Evolutionary conservation across 164 flowering plant species (phyloP), one percentile per base, ranked within the genome.

Genomic region (Umbellularia californica): DNA sequence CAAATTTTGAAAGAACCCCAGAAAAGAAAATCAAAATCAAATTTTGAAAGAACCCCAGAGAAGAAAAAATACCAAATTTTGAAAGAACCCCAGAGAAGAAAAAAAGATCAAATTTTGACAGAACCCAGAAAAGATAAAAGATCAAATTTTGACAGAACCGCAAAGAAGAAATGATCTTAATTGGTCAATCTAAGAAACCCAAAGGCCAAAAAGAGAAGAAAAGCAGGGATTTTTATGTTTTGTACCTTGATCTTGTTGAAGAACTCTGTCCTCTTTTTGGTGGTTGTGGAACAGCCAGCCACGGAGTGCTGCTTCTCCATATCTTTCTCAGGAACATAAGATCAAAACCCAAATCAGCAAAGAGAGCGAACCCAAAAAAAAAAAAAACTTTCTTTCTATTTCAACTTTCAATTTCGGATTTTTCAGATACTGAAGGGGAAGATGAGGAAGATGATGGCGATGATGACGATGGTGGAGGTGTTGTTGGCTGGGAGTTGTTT

Each of bases 211-310:
- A 25, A 20, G 50, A 28, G 25, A 69, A 50, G n/a, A 51, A 30
- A 50, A 14, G 50, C 13, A 15, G 15, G 50, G 50, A 19, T 25
- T 3, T 9, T 50, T 33, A 13, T 22, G 52, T 24, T 50, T 1
- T 15, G 22, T 75, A 77, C 79, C 82, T 77, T 80, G 75, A 80
- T 80, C 77, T 58, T 77, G 72, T 23, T 77, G 25, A 77, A 27
- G 70, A 80, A 77, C 50, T 74, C 75, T 28, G 69, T 70, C 55
- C 50, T 80, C 74, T 25, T 80, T 63, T 64, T 63, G 67, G 70
- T 51, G 73, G 50, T 67, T 28, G 70, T 65, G 20, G 75, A 23
- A 14, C 79, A 76, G 65, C 35, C 22, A 20, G 79, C 17, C 12
- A 74, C 71, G 19, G 58, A 70, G 4, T 74, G 66, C 55, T 76